Base-by-base conservation (phyloP, 495 filamentous ascomycete species). In the Penicillium angulare region DNA sequence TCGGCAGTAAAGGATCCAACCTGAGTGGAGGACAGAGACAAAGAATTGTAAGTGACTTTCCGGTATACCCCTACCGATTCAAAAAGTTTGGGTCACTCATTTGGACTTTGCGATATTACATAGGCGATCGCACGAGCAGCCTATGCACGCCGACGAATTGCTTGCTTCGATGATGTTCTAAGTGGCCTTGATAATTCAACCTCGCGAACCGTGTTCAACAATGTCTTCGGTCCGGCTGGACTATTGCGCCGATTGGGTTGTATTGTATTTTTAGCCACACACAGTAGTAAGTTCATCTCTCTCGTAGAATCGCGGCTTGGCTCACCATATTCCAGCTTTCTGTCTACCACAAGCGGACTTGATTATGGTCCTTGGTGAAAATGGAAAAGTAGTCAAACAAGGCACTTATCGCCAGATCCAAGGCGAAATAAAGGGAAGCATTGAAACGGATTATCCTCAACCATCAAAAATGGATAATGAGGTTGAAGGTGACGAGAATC, bases 111-210 rank as follows among this genome's bases (percentile, higher is more conserved):
- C 53, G 8, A 6, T 12, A 7, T 23, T n/a, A n/a, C n/a, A 2
- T 1, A 47, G 51, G 67, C 70, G 6, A 43, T 81, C 1, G 78
- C 79, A 8, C 56, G 79, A 21, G 72, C 72, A 36, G 43, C 81
- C 1, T 81, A 80, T 48, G 31, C 71, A 1, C 41, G 66, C 3
- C 45, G 59, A 9, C 50, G 63, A 5, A 38, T 78, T 5, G 15
- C 75, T 4, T 46, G 79, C 3, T 50, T 79, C 6, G 74, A 78
- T 42, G 73, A 82, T 55, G 57, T 73, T 9, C 66, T 82, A n/a
- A 77, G 65, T 38, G 76, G 66, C 0, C 57, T 80, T 6, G 77
- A 81, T 47, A 57, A 64, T 0, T 54, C 64, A 16, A 79, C 77
- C 3, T 73, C 74, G 47, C 59, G 72, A 4, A 53, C 63, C 2